Base-by-base conservation (phyloP, 2,329 filamentous ascomycete species). In the Ophidiomyces ophidiicola region DNA sequence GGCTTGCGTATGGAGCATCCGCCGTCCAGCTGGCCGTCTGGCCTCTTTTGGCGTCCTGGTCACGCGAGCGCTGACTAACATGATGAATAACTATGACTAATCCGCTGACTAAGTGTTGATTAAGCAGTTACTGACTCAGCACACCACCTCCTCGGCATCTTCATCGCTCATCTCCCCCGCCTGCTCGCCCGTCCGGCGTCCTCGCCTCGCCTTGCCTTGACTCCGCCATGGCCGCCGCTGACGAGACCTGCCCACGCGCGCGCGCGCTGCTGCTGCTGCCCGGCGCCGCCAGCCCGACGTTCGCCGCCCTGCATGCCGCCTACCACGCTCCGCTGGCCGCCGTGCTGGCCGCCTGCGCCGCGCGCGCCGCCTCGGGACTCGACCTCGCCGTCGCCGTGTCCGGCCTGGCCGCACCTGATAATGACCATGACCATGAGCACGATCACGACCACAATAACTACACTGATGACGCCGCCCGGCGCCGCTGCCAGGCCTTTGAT, bases 301-400 rank as follows among this genome's bases (percentile, higher is more conserved):
- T 67, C 32, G 53, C 61, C 7, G 56, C 69, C 1, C 63, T 84
- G 45, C 67, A 65, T 44, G 68, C 70, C 20, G 72, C 74, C 30
- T 83, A 82, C 54, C 67, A 69, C 23, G 64, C 68, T n/a, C 60
- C 77, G 2, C 56, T 83, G 29, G 67, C 67, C 36, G 62, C 68
- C 6, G 68, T 70, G 31, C 64, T 81, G 44, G 55, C 64, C 14
- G 66, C 62, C 33, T 57, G 78, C 14, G 67, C 63, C 33, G n/a
- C n/a, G n/a, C n/a, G n/a, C n/a, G n/a, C n/a, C n/a, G n/a, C n/a
- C n/a, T n/a, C 57, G 2, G 51, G 68, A 8, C 55, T 78, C 21
- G 72, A 78, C 37, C 64, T 77, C 50, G 81, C 76, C 2, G 57
- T 92, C 25, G 70, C 72, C 2, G 72, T 72, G 33, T 74, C 78